phyloP scores from a whole-genome alignment of 108 stramenopile species.

The Conticribra weissflogii region DNA sequence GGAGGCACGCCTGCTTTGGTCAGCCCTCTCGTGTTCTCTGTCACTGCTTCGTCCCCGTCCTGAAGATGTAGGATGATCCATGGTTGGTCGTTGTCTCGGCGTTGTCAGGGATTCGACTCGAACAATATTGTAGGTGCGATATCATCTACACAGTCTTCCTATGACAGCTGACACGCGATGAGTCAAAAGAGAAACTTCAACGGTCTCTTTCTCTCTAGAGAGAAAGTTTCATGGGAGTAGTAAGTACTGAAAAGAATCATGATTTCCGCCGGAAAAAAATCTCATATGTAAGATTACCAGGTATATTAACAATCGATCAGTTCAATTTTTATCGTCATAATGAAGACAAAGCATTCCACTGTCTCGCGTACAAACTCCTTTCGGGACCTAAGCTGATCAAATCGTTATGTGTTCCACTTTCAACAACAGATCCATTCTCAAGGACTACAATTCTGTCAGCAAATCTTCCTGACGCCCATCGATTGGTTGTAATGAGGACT shows the following conservation, averaged over 20 bases:
- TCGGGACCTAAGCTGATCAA: slow-evolving; percentile 78
- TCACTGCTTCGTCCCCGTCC: slow-evolving; percentile 16
- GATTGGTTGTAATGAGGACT: slow-evolving; percentile 69
- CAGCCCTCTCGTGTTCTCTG: not conserved
- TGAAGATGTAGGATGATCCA: not conserved
- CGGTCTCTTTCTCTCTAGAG: no score
- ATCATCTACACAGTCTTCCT: no score
- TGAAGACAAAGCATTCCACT: slow-evolving; percentile 83
- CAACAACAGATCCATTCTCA: slow-evolving; percentile 77
- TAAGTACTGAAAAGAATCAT: no score
- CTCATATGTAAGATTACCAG: no score
- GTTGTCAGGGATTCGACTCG: no score
- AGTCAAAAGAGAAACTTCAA: no score
- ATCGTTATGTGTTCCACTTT: slow-evolving; percentile 84
- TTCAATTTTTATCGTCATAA: slow-evolving; percentile 34
- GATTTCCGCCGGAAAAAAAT: no score
- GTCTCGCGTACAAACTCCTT: slow-evolving; percentile 80
- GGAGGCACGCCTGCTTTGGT: not conserved
- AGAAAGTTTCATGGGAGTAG: no score
- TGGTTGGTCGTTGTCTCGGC: no score
- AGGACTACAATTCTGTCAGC: slow-evolving; percentile 82
- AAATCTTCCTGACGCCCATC: slow-evolving; percentile 85
- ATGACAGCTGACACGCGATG: no score
- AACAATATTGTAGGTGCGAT: no score
- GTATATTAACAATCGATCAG: no score